Base-by-base conservation (phyloP, 176 grass and related monocot species). In the Themeda triandra region DNA sequence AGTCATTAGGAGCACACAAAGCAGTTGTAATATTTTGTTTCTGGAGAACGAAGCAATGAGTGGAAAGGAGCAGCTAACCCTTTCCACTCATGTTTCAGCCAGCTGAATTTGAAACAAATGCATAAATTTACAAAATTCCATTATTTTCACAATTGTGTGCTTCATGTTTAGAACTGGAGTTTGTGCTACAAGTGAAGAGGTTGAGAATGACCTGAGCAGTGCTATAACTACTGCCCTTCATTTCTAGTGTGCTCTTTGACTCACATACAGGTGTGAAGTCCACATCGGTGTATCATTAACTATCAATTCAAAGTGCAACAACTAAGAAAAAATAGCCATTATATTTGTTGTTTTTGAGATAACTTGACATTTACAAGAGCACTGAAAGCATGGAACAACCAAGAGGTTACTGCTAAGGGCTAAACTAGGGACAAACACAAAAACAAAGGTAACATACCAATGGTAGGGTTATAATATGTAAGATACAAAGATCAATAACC, bases 191-290 rank as follows among this genome's bases (percentile, higher is more conserved):
- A 10, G 13, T 83, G 40, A 78, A 72, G 33, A 82, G 8, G 25
- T 41, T 78, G 73, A 77, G 66, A 72, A 41, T 74, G 60, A 81
- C 69, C 33, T 44, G 9, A 74, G 39, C 6, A 10, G 44, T 67
- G 60, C 18, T 27, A 27, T 73, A 27, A 24, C 42, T 66, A 58
- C 46, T 45, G 31, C 40, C 59, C 44, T 48, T 19, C n/a, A 77
- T 23, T 68, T 69, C 62, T 78, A 39, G 62, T 63, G 49, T 63
- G 86, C 64, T 48, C 49, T 25, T 70, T 17, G 63, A 48, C 42
- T 83, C 64, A 77, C 17, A 23, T 76, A 19, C 33, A 80, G 64
- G 68, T 63, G 18, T 53, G 65, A 42, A 78, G 28, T 28, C 32
- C 77, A 71, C 69, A 75, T 75, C 69, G 29, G 28, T 6, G 11